These are phyloP conservation scores for Trichoderma harzianum DNA, from an alignment of 2,329 filamentous ascomycete species.

Conservation along the genomic window DNA sequence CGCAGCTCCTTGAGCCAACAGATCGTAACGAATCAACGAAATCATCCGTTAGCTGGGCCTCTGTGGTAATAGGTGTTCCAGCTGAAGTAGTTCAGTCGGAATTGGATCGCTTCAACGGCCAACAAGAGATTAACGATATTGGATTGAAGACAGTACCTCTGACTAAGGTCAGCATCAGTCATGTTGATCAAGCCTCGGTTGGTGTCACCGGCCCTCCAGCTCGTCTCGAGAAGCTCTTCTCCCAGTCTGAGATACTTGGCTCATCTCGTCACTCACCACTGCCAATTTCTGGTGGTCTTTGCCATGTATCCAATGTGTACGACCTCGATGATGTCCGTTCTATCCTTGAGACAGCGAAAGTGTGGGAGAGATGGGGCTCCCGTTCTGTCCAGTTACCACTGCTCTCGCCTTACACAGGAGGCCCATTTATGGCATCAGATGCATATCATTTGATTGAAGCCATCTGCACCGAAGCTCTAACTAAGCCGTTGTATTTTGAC, in stretches of 20 bases:
- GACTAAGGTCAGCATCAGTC: constrained; percentile 40
- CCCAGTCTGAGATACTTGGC: constrained; percentile 22
- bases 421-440: not conserved
- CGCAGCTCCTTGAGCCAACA: constrained; percentile 36
- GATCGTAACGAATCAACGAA: constrained; percentile 26
- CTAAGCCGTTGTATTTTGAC: not conserved
- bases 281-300: constrained; percentile 37
- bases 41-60: constrained; percentile 39
- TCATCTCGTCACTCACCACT: constrained; percentile 24
- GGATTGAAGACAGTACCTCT: not conserved
- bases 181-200: constrained; percentile 30
- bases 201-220: constrained; percentile 39
- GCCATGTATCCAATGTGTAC: constrained; percentile 42
- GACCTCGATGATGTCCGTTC: not conserved
- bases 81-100: constrained; percentile 35
- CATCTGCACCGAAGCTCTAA: not conserved
- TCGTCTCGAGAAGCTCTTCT: constrained; percentile 27
- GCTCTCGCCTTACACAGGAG: not conserved
- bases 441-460: not conserved
- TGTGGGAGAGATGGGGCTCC: not conserved
- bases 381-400: not conserved
- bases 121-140: not conserved
- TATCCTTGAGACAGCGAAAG: not conserved
- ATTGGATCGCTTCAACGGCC: constrained; percentile 32
- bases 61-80: constrained; percentile 36